Base-by-base conservation (phyloP, 1,284 basidiomycete genomes). In the Rhizoctonia solani region DNA sequence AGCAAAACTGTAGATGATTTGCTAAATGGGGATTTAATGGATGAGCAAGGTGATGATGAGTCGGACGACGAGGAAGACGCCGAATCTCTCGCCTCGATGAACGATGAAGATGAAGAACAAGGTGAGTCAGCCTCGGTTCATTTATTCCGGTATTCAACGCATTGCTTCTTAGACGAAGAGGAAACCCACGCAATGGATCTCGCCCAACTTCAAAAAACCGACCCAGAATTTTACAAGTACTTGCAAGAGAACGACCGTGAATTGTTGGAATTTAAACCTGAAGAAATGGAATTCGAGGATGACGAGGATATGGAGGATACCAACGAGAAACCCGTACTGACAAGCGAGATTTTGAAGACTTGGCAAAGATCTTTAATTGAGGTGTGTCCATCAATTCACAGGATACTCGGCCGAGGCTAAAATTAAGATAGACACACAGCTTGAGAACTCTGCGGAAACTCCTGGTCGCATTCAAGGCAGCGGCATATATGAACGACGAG, bases 221-320 rank as follows among this genome's bases (percentile, higher is more conserved):
- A 99, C 76, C 96, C 96, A 19, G 96, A 98, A 74, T 99, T 99
- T 80, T 99, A 87, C 88, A 95, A 97, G 78, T 99, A 97, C 75
- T 82, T 99, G 5, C 89, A 97, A 79, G 93, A 98, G 78, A 96
- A 99, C 75, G 96, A 99, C 78, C 81, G 83, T 66, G 93, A 95
- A 63, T 80, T 99, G 32, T 82, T 99, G 4, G 82, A 92, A 1
- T 99, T 99, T 75, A 80, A 86, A 41, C 78, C 81, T 1, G 69
- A 77, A 21, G 77, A 49, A 6, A 30, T 41, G 19, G 59, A 63
- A 41, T 72, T 75, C 4, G 74, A 72, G 30, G 76, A 72, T 13
- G 74, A 72, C 14, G 77, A 76, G 4, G 79, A 78, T 14, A 76
- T 80, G 34, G 82, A 82, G 9, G 79, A 79, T 2, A n/a, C n/a